Base-by-base conservation (phyloP, 768 basidiomycete genomes). In the Trametes cingulata region DNA sequence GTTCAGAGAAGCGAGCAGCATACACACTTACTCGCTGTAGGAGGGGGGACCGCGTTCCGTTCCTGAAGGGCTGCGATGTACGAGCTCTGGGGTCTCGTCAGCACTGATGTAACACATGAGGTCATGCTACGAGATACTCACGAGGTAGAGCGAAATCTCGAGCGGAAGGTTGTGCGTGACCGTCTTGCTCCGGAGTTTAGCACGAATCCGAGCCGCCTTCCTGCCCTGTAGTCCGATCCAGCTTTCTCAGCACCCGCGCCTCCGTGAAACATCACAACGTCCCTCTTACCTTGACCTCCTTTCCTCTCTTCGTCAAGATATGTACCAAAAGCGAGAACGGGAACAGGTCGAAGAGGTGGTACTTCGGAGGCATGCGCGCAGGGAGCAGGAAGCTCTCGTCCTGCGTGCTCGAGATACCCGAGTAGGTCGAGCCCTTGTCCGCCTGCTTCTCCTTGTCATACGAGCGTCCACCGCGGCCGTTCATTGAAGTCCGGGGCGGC, bases 61-160 rank as follows among this genome's bases (percentile, higher is more conserved):
- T 67, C 56, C 68, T 88, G 86, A 54, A 90, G 68, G 0, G 81
- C 74, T 3, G 86, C 76, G 24, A 90, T 77, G 66, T 88, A 90
- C 40, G 88, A 88, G 64, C 83, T 85, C 87, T 89, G 58, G n/a
- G 29, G n/a, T n/a, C 52, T 64, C 15, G 58, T 57, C 37, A 68
- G 22, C 15, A 22, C 58, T 40, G 37, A 33, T 17, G 17, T 35
- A 39, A 22, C 48, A 37, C 9, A 20, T 4, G 22, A 27, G 15
- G 22, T 24, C 10, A 24, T 24, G 19, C n/a, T 29, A 14, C 22
- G 40, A 25, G 2, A 27, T 6, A 70, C 82, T 45, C 54, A 86
- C 87, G 54, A 88, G 69, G 71, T 89, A 89, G 52, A 89, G 72
- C 8, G 85, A 85, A 52, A 90, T 78, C 70, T 89, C 88, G 61